These are phyloP conservation scores for Saccharomyces jurei DNA, from an alignment of 805 yeast genomes.

Conservation along the genomic window DNA sequence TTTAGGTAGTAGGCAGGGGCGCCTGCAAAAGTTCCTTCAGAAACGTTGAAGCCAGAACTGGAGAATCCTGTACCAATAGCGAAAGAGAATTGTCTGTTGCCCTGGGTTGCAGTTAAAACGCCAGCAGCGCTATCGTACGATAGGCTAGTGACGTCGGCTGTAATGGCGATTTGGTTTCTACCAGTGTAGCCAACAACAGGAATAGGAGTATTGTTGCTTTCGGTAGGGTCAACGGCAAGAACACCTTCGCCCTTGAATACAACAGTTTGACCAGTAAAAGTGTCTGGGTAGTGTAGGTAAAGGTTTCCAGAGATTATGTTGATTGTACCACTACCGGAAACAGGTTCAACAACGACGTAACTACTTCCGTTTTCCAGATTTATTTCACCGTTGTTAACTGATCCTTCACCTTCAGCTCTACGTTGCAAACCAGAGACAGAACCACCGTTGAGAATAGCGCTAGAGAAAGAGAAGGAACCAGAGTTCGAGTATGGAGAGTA, in stretches of 20 bases:
- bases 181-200: slow-evolving; percentile 1
- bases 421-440: not conserved
- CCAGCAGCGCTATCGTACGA: not conserved
- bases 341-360: not conserved
- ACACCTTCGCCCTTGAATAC: not conserved
- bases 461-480: slow-evolving; percentile 2
- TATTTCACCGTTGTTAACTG: slow-evolving; percentile 1
- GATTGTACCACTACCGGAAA: slow-evolving; percentile 1
- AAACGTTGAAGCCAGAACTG: not conserved
- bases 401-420: not conserved
- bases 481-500: not conserved
- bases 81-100: not conserved
- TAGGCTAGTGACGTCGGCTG: not conserved
- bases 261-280: slow-evolving; percentile 3
- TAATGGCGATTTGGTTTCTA: not conserved
- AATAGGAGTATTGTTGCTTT: not conserved
- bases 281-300: not conserved
- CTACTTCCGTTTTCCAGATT: slow-evolving; percentile 1
- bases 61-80: not conserved
- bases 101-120: slow-evolving; percentile 1
- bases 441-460: slow-evolving; percentile 1
- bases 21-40: slow-evolving; percentile 3
- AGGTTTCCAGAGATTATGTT: not conserved
- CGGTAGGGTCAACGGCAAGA: slow-evolving; percentile 1
- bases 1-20: slow-evolving; percentile 4